These are phyloP conservation scores for Geoglossum cookeanum DNA, from an alignment of 2,329 filamentous ascomycete species.

Conservation along the genomic window DNA sequence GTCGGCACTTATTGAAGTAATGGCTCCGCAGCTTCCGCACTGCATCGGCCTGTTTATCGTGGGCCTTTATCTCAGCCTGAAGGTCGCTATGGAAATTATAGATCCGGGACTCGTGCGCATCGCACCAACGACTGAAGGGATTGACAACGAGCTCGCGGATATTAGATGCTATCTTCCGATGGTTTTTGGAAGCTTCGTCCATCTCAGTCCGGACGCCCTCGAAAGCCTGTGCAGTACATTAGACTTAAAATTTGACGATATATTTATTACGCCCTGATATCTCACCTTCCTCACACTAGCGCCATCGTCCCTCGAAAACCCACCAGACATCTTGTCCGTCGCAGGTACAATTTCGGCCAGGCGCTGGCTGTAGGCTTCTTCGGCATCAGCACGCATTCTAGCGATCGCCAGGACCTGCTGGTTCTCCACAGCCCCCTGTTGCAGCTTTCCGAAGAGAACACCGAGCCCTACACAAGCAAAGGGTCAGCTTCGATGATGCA, in stretches of 20 bases:
- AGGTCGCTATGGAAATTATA: slow-evolving; percentile 92
- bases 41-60: slow-evolving; percentile 75
- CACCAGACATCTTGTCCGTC: slow-evolving; percentile 63
- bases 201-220: slow-evolving; percentile 86
- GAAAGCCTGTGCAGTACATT: slow-evolving; percentile 46
- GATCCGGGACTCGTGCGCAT: slow-evolving; percentile 77
- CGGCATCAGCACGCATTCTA: slow-evolving; percentile 84
- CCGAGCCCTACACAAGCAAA: slow-evolving; percentile 42
- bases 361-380: slow-evolving; percentile 69
- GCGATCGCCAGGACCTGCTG: slow-evolving; percentile 84
- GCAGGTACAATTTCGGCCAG: slow-evolving; percentile 65
- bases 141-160: slow-evolving; percentile 90
- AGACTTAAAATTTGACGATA: background rate
- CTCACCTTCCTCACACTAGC: slow-evolving; percentile 84
- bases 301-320: slow-evolving; percentile 82
- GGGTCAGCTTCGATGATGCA: slow-evolving; percentile 4
- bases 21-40: slow-evolving; percentile 87
- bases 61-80: slow-evolving; percentile 73
- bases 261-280: background rate
- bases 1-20: slow-evolving; percentile 97
- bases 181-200: slow-evolving; percentile 73
- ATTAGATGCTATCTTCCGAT: slow-evolving; percentile 89
- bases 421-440: slow-evolving; percentile 90
- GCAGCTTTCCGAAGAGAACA: slow-evolving; percentile 87
- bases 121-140: slow-evolving; percentile 90